A percentile compares a stretch with the other conserved stretches of the same genome.
Conservation (phyloP, 805 yeast species). For the Candida quercuum region DNA sequence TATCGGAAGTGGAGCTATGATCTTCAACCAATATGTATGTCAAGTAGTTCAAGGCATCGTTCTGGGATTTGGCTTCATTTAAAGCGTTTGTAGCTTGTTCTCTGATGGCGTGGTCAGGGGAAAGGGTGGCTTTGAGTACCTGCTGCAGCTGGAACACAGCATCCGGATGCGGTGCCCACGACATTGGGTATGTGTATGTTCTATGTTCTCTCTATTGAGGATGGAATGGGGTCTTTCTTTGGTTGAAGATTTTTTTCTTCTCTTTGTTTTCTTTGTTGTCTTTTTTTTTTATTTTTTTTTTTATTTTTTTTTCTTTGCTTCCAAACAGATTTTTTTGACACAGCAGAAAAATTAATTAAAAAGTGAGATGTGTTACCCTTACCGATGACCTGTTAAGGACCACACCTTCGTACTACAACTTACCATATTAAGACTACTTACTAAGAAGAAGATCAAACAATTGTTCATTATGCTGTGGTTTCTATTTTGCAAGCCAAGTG, state of each 20-base stretch:
- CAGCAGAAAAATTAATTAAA: slow-evolving; percentile 1
- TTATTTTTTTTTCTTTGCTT: no score
- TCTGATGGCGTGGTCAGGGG: slow-evolving; percentile 51
- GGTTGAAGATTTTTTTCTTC: background rate
- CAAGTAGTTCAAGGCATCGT: slow-evolving; percentile 79
- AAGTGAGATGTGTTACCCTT: background rate
- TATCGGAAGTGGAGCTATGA: slow-evolving; percentile 39
- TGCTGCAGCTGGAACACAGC: slow-evolving; percentile 59
- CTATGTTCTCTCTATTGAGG: no score
- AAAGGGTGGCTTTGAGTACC: slow-evolving; percentile 68
- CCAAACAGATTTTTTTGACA: background rate
- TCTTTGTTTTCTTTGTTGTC: background rate
- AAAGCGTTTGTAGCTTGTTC: slow-evolving; percentile 68
- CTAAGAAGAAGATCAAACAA: background rate
- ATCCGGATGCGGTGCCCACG: slow-evolving; percentile 67
- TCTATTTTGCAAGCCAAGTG: background rate
- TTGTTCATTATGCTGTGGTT: background rate
- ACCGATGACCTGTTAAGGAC: slow-evolving; percentile 2
- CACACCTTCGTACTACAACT: background rate
- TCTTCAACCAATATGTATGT: slow-evolving; percentile 62
- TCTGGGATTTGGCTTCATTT: slow-evolving; percentile 59
- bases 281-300: background rate
- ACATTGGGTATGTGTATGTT: no score
- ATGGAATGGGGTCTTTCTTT: no score
- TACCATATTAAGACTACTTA: background rate